Base-by-base conservation (phyloP, 108 stramenopile genomes). In the Nannochloropsis salina region DNA sequence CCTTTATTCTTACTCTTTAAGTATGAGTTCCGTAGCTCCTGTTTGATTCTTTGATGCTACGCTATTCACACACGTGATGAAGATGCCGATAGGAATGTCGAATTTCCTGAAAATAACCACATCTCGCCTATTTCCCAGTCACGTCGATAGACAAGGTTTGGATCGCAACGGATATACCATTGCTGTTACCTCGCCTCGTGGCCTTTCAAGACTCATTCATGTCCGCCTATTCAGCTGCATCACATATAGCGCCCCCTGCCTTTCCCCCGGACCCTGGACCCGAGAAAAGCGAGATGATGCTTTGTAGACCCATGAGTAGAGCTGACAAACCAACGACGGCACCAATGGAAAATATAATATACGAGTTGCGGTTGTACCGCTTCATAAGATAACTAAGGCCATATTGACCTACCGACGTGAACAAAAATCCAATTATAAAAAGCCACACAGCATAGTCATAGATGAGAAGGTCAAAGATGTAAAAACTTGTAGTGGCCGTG, bases 301-400 rank as follows among this genome's bases (percentile, higher is more conserved):
- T 88, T 74, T 92, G 91, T 9, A 86, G 43, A 40, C 90, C 91
- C 91, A 92, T 92, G 86, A 92, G 51, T 2, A 90, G 61, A 20
- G 96, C 94, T 10, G 92, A 92, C 8, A 96, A 81, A 10, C 93
- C 84, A 9, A 99, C 95, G 11, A 97, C 96, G 9, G 94, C 94
- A 10, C 97, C 97, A 82, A 97, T 97, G 5, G 93, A 94, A 84
- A 96, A 94, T 40, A 95, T 95, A 86, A 97, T 95, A 86, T 94
- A 96, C 41, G 94, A 95, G 86, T 95, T 94, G 31, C 97, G 93
- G 83, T 94, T 83, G 43, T 88, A 90, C 44, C 93, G 92, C 83
- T 92, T 90, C 85, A 96, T 90, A 44, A 96, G 88, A 45, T 92
- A 93, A 41, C 88, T 91, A 84, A 97, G 88, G 42, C 89, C 93